Conservation (phyloP, 2,329 filamentous ascomycete species). For the Ceratocystis huliohia region DNA sequence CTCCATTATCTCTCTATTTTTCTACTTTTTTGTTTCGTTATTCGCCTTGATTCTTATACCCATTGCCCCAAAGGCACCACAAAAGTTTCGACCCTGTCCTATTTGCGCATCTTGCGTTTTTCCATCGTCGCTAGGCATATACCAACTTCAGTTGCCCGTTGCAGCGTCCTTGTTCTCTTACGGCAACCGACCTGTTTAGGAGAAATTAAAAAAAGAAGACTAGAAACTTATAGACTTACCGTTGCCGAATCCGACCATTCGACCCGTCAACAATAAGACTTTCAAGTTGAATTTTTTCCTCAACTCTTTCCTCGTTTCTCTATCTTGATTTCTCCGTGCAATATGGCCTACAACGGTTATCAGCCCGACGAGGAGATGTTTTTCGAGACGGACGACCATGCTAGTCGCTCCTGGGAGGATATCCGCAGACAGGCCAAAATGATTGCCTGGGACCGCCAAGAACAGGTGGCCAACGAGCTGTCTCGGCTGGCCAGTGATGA, state of each 20-base stretch:
- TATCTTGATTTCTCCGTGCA: constrained; percentile 25
- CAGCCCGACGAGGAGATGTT: constrained; percentile 36
- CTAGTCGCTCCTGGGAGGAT: constrained; percentile 44
- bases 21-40: neutral
- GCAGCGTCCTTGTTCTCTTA: constrained; percentile 2
- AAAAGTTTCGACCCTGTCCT: constrained; percentile 9
- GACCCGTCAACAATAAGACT: neutral
- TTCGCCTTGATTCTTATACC: constrained; percentile 15
- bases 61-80: constrained; percentile 16
- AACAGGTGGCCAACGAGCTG: constrained; percentile 77
- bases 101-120: neutral
- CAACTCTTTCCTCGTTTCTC: constrained; percentile 23
- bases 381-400: constrained; percentile 43
- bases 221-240: neutral
- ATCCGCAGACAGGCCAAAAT: constrained; percentile 65
- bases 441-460: constrained; percentile 69
- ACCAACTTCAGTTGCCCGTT: constrained; percentile 1
- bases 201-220: neutral
- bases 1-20: neutral
- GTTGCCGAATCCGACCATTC: neutral
- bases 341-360: constrained; percentile 34
- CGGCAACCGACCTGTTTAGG: constrained; percentile 7
- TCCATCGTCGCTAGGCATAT: neutral
- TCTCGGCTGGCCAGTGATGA: constrained; percentile 75
- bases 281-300: constrained; percentile 24